phyloP scores from a whole-genome alignment of 768 basidiomycete genomes.

The Cyclocybe cylindracea region DNA sequence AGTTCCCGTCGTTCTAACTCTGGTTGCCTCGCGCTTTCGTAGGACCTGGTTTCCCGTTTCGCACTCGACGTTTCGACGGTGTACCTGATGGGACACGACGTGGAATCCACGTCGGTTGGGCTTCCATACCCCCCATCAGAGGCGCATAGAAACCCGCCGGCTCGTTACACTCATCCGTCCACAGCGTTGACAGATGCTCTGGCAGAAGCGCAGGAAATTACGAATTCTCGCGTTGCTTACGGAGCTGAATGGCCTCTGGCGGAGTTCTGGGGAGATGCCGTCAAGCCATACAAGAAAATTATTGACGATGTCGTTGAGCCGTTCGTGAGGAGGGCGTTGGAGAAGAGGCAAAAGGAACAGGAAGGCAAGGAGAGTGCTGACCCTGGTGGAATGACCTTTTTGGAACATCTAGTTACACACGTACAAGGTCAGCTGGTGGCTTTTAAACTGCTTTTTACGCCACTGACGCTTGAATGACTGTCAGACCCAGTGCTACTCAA shows the following conservation, averaged over 20 bases:
- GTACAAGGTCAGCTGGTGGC: conserved; percentile 31
- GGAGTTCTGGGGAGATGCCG: conserved; percentile 53
- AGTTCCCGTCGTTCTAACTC: conserved; percentile 29
- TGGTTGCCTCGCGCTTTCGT: conserved; percentile 4
- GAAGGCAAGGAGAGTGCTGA: conserved; percentile 2
- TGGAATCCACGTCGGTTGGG: conserved; percentile 49
- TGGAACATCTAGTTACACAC: conserved; percentile 50
- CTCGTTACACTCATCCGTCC: conserved; percentile 32
- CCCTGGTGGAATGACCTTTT: conserved; percentile 34
- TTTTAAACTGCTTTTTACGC: too few species aligned
- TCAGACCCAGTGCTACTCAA: conserved; percentile 1
- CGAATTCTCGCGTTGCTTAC: conserved; percentile 35
- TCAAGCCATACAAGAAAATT: conserved; percentile 40
- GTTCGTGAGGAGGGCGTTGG: conserved; percentile 46
- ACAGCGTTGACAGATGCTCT: conserved; percentile 51
- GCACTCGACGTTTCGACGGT: conserved; percentile 64
- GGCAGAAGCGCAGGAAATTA: conserved; percentile 37
- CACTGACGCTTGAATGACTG: too few species aligned
- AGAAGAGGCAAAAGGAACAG: conserved; percentile 36
- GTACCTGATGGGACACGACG: conserved; percentile 56
- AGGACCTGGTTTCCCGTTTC: conserved; percentile 49
- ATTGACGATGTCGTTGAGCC: conserved; percentile 51
- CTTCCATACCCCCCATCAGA: conserved; percentile 47
- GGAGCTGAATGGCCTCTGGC: conserved; percentile 33
- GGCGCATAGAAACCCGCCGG: conserved; percentile 23